These are phyloP conservation scores for Megacollybia marginata DNA, from an alignment of 768 basidiomycete genomes.

Conservation along the genomic window DNA sequence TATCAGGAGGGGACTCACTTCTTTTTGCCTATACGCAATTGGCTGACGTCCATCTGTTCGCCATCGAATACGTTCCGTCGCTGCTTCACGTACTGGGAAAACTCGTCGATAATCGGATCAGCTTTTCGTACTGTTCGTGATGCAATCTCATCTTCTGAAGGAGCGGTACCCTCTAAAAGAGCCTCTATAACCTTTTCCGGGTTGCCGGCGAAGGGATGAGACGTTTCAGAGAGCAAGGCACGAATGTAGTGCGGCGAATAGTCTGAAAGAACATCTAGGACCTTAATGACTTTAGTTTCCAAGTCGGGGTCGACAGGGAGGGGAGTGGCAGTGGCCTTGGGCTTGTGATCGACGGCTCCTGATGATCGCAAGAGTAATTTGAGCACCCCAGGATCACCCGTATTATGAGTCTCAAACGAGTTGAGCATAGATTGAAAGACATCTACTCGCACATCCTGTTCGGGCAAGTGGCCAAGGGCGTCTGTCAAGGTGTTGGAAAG, in stretches of 20 bases:
- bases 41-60: constrained; percentile 56
- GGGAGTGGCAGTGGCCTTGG: constrained; percentile 32
- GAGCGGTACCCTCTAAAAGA: constrained; percentile 69
- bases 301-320: constrained; percentile 30
- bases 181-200: constrained; percentile 62
- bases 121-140: constrained; percentile 14
- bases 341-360: constrained; percentile 28
- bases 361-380: constrained; percentile 59
- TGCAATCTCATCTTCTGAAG: constrained; percentile 22
- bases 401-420: constrained; percentile 23
- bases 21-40: constrained; percentile 61
- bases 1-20: constrained; percentile 27
- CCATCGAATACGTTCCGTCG: constrained; percentile 74
- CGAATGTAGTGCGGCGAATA: constrained; percentile 49
- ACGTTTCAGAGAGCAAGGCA: constrained; percentile 42
- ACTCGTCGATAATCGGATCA: constrained; percentile 1
- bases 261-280: constrained; percentile 73
- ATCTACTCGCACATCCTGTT: constrained; percentile 54
- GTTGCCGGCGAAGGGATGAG: constrained; percentile 40
- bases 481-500: constrained; percentile 42
- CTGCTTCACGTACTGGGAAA: constrained; percentile 24
- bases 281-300: constrained; percentile 56
- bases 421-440: constrained; percentile 46
- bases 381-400: constrained; percentile 47
- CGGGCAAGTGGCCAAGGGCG: constrained; percentile 34